phyloP scores from a whole-genome alignment of 2,329 filamentous ascomycete genomes.

The Exutisphaerella laricina region DNA sequence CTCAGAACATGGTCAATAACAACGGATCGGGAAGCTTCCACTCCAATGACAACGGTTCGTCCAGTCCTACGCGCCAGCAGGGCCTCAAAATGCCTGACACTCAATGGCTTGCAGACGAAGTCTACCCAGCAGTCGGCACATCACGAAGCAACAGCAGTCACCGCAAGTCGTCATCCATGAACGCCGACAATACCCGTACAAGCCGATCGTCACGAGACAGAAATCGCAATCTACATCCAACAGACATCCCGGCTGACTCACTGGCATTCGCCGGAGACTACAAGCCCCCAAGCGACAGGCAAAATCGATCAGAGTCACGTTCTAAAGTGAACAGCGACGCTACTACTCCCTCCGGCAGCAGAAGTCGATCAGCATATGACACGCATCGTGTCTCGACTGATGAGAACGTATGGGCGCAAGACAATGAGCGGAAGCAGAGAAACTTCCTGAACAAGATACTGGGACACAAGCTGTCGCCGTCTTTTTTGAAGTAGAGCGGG shows the following conservation, averaged over 20 bases:
- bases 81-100: not conserved
- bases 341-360: not conserved
- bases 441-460: slow-evolving; percentile 1
- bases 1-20: too few relatives aligned
- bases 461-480: slow-evolving; percentile 4
- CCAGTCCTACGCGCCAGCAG: not conserved
- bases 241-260: not conserved
- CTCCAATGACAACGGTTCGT: not conserved
- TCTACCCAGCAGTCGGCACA: not conserved
- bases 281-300: not conserved
- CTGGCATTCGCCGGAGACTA: slow-evolving; percentile 6
- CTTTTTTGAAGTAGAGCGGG: slow-evolving; percentile 4
- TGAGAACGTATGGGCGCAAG: slow-evolving; percentile 1
- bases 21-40: not conserved
- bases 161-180: not conserved
- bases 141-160: not conserved
- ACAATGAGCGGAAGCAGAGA: slow-evolving; percentile 6
- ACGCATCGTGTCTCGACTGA: not conserved
- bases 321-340: not conserved
- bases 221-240: not conserved
- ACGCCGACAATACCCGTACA: not conserved
- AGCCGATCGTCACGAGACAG: not conserved
- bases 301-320: not conserved
- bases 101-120: slow-evolving; percentile 1
- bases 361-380: slow-evolving; percentile 4